Base-by-base conservation (phyloP, 202 grass and related monocot species). In the Hordeum pubiflorum region DNA sequence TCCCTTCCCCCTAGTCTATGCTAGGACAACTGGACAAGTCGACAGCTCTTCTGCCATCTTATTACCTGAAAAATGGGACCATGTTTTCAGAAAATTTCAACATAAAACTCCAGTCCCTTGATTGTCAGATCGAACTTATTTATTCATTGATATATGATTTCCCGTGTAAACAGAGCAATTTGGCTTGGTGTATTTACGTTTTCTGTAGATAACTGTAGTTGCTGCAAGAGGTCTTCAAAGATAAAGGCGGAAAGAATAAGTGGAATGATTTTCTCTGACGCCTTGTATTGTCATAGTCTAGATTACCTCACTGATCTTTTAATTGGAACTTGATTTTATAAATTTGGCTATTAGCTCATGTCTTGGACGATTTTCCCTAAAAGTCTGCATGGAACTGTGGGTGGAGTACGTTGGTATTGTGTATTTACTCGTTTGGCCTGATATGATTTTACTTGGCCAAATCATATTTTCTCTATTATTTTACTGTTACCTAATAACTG, bases 381-480 rank as follows among this genome's bases (percentile, higher is more conserved):
- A 43, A 77, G 27, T 78, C 10, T 78, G 9, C 44, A 33, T 33
- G 58, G 38, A 70, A 70, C 15, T 54, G 48, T n/a, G 48, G 22
- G 9, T 70, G 73, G 32, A n/a, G 36, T 43, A 29, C 21, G 22
- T 77, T 44, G 24, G 61, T 44, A 38, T 58, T 61, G 60, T 27
- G 26, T 77, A 77, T 50, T 24, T 64, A 71, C 56, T 72, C n/a
- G 26, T 60, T 82, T 82, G 23, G n/a, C 9, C 66, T 81, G 60
- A 39, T 77, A 34, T 59, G 43, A 67, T 66, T 23, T 39, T 65
- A 36, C 29, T 63, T 46, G 32, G 37, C 56, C 37, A 23, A 1
- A 12, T 40, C 38, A 12, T 3, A 1, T 57, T 23, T 29, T 38
- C 17, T 43, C 17, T 63, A 55, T 71, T 55, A 29, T 63, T 23